Conservation (phyloP, 2,329 filamentous ascomycete genomes). For the Aspergillus felis region DNA sequence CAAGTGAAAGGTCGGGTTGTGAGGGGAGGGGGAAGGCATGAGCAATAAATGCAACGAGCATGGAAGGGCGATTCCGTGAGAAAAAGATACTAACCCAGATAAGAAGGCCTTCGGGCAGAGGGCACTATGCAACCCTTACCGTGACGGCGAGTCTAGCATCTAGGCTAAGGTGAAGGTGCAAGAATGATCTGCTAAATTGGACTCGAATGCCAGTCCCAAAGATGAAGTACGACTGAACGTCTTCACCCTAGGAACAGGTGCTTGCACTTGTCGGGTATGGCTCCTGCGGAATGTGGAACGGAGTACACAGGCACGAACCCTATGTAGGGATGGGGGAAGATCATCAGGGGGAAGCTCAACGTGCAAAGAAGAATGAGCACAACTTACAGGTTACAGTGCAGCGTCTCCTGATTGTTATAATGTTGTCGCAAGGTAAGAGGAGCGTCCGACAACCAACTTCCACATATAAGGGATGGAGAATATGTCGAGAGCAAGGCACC, state of each 20-base stretch:
- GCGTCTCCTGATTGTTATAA: slow-evolving; percentile 22
- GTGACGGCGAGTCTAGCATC: slow-evolving; percentile 43
- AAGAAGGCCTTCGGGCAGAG: slow-evolving; percentile 36
- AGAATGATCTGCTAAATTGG: slow-evolving; percentile 39
- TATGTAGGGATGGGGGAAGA: slow-evolving; percentile 36
- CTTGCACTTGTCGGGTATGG: slow-evolving; percentile 29
- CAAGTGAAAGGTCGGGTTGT: slow-evolving; percentile 11
- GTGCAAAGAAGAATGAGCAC: slow-evolving; percentile 25
- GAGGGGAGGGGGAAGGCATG: slow-evolving; percentile 4
- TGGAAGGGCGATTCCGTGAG: slow-evolving; percentile 22
- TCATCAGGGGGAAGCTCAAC: slow-evolving; percentile 34
- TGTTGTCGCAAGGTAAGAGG: slow-evolving; percentile 17
- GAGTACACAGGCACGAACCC: slow-evolving; percentile 35
- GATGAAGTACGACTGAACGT: slow-evolving; percentile 46
- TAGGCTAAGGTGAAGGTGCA: slow-evolving; percentile 35
- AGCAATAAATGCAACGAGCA: slow-evolving; percentile 7
- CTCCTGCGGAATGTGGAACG: slow-evolving; percentile 36
- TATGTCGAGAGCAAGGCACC: slow-evolving; percentile 17
- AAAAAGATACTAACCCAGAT: slow-evolving; percentile 40
- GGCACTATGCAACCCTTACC: slow-evolving; percentile 42
- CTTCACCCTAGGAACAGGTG: slow-evolving; percentile 40
- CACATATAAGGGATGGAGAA: slow-evolving; percentile 23
- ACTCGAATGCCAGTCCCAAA: slow-evolving; percentile 34
- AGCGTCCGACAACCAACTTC: slow-evolving; percentile 24
- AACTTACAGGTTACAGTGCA: slow-evolving; percentile 34